Conservation (phyloP, 768 basidiomycete species). For the Termitomyces sp. region DNA sequence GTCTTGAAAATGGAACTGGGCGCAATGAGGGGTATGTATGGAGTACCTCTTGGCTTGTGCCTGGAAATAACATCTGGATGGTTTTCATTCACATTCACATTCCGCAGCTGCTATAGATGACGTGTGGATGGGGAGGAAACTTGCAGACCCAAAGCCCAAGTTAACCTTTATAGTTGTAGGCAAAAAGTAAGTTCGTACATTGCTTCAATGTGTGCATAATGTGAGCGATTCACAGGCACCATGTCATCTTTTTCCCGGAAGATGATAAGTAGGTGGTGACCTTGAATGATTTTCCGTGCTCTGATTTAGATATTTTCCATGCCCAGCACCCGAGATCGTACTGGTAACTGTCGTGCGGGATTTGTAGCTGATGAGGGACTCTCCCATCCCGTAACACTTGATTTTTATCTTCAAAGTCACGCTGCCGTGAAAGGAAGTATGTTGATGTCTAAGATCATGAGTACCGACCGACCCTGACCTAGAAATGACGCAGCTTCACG, state of each 20-base stretch:
- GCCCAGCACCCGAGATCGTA: slow-evolving; percentile 45
- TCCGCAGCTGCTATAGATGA: slow-evolving; percentile 29
- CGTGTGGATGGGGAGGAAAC: slow-evolving; percentile 30
- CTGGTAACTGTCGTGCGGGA: slow-evolving; percentile 47
- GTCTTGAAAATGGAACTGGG: slow-evolving; percentile 15
- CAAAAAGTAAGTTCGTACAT: slow-evolving; percentile 29
- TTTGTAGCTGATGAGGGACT: slow-evolving; percentile 52
- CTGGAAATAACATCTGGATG: not conserved
- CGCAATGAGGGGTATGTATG: slow-evolving; percentile 9
- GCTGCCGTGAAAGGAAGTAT: slow-evolving; percentile 45
- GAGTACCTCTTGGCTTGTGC: not conserved
- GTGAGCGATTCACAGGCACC: slow-evolving; percentile 23
- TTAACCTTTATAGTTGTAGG: slow-evolving; percentile 62
- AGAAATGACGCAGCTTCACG: slow-evolving; percentile 36
- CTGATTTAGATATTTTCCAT: slow-evolving; percentile 3
- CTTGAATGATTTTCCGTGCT: not conserved
- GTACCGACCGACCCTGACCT: not conserved
- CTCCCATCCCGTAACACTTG: slow-evolving; percentile 49
- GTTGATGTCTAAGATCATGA: slow-evolving; percentile 10
- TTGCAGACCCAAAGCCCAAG: slow-evolving; percentile 23
- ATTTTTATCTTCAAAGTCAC: slow-evolving; percentile 60
- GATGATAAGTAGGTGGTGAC: slow-evolving; percentile 17
- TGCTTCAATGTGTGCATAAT: not conserved
- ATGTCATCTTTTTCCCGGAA: slow-evolving; percentile 49
- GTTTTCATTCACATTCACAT: not conserved